Percentiles rank a stretch among this genome's conserved stretches.
Conservation (phyloP, 139 green algal species). For the Eudorina sp. region DNA sequence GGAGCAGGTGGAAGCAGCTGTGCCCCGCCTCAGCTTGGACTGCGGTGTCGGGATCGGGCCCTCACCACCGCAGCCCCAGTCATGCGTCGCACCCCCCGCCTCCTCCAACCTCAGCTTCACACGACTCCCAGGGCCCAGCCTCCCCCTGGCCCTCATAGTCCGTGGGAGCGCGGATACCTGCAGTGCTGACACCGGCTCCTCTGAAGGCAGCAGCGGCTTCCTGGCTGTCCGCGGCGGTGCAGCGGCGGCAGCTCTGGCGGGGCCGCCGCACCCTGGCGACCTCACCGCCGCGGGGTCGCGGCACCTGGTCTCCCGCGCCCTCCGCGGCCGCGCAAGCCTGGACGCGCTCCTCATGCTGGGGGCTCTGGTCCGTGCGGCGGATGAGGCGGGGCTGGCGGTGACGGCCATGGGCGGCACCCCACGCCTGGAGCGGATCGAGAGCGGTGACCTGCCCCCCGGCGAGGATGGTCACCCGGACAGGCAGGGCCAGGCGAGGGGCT, state of each 20-base stretch:
- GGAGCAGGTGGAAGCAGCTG: background rate
- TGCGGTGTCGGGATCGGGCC: background rate
- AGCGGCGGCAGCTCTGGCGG: background rate
- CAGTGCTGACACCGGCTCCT: background rate
- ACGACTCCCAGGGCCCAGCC: background rate
- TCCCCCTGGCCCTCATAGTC: background rate
- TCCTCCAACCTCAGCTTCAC: background rate
- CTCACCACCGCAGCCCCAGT: background rate
- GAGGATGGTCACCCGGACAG: background rate
- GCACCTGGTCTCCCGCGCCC: background rate
- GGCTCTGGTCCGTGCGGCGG: background rate
- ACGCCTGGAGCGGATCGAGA: slow-evolving; percentile 44
- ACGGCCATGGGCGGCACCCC: background rate
- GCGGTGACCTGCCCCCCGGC: slow-evolving; percentile 8
- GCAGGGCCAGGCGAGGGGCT: background rate
- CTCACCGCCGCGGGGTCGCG: background rate
- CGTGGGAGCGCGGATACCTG: background rate
- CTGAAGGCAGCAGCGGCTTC: background rate
- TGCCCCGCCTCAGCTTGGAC: slow-evolving; percentile 13
- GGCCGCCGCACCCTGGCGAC: background rate
- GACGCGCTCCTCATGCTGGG: slow-evolving; percentile 32
- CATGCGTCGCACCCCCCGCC: background rate
- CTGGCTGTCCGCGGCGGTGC: background rate
- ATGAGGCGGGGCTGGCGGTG: slow-evolving; percentile 16
- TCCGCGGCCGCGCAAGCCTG: slow-evolving; percentile 14